These are phyloP conservation scores for Mallotus nudiflorus DNA, from an alignment of 345 rosid genomes.

Conservation along the genomic window DNA sequence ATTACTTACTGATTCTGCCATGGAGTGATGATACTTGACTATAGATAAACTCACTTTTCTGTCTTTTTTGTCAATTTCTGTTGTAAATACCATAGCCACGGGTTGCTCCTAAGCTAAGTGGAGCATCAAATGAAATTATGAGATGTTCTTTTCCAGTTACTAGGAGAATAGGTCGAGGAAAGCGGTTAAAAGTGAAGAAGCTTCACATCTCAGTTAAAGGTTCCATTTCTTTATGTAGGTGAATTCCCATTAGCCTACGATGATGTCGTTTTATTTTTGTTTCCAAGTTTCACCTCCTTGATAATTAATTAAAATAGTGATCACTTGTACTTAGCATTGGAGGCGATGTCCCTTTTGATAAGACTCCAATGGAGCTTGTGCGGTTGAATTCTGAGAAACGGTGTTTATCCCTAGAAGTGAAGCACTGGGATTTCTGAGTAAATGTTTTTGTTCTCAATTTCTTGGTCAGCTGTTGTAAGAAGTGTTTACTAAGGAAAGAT, in stretches of 20 bases:
- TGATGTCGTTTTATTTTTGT: background rate
- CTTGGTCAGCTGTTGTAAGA: background rate
- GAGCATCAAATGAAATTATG: slow-evolving; percentile 19
- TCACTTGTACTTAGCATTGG: background rate
- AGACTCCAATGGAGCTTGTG: background rate
- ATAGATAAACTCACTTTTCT: slow-evolving; percentile 1
- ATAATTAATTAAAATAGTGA: background rate
- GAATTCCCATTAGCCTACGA: background rate
- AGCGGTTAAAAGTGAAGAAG: slow-evolving; percentile 18
- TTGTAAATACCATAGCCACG: slow-evolving; percentile 52
- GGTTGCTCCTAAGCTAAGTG: slow-evolving; percentile 24
- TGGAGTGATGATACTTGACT: slow-evolving; percentile 25
- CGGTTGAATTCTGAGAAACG: too few relatives aligned
- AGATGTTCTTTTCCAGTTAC: background rate
- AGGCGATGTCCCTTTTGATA: too few relatives aligned
- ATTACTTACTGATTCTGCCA: slow-evolving; percentile 18
- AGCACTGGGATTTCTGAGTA: too few relatives aligned
- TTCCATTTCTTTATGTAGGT: background rate
- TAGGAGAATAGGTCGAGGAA: slow-evolving; percentile 8
- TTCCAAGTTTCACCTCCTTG: background rate
- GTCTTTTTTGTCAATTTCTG: slow-evolving; percentile 2
- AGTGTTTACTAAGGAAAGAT: too few relatives aligned
- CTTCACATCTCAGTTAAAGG: slow-evolving; percentile 8
- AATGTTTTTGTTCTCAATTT: too few relatives aligned
- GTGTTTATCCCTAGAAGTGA: too few relatives aligned